phyloP scores from a whole-genome alignment of 2,329 filamentous ascomycete species.

The Sarocladium kiliense region DNA sequence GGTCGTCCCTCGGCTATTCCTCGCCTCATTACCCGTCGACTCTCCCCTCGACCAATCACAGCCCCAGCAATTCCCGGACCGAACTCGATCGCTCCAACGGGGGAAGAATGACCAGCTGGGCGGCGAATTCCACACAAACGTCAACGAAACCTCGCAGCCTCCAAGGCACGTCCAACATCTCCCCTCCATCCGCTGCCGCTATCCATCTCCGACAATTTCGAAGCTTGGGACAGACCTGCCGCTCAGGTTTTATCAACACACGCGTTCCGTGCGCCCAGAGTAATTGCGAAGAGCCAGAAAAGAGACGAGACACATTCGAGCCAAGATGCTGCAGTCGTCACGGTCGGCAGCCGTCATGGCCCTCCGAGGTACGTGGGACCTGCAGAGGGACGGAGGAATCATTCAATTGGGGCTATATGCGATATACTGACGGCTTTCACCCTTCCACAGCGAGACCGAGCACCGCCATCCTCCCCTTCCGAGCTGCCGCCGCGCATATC shows the following conservation, averaged over 20 bases:
- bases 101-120: conserved; percentile 12
- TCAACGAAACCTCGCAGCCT: conserved; percentile 17
- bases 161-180: conserved; percentile 13
- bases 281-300: neutral
- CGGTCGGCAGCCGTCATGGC: conserved; percentile 48
- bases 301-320: conserved; percentile 9
- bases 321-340: conserved; percentile 41
- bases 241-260: too few relatives aligned
- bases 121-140: conserved; percentile 25
- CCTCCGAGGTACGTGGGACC: conserved; percentile 40
- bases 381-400: neutral
- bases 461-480: conserved; percentile 56
- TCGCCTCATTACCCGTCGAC: conserved; percentile 14
- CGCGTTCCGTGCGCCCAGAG: neutral
- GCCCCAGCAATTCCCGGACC: conserved; percentile 20
- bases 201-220: too few relatives aligned
- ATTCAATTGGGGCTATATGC: neutral
- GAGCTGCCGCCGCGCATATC: conserved; percentile 58
- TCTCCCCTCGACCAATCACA: conserved; percentile 22
- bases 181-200: conserved; percentile 12
- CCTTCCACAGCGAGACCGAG: conserved; percentile 56
- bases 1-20: conserved; percentile 21
- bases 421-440: conserved; percentile 7
- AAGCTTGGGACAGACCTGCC: too few relatives aligned
- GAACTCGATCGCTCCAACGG: neutral